Evolutionary conservation across 2,329 filamentous ascomycete species (phyloP).

Genomic region (Huntiella abstrusa): DNA sequence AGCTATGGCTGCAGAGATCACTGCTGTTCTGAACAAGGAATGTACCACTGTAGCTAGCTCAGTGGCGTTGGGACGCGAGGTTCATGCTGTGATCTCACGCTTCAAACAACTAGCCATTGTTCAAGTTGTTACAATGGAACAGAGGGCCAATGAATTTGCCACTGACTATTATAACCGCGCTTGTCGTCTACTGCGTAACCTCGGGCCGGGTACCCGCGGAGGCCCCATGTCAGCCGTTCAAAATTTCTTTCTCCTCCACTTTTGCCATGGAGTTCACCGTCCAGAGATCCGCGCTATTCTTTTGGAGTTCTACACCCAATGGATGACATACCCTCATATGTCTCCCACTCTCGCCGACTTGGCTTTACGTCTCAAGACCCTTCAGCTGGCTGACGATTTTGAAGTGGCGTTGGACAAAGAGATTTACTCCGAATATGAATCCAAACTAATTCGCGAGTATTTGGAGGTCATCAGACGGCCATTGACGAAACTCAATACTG

Average conservation of each 20-base stretch:
- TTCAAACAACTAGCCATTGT: conserved; percentile 11
- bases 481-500: conserved; percentile 4
- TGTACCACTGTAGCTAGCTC: neutral
- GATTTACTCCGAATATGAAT: conserved; percentile 20
- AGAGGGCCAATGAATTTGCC: conserved; percentile 8
- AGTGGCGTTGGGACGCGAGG: neutral
- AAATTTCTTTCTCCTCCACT: conserved; percentile 9
- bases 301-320: conserved; percentile 6
- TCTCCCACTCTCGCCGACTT: conserved; percentile 21
- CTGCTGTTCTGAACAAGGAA: conserved; percentile 1
- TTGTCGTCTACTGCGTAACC: conserved; percentile 16
- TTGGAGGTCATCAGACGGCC: conserved; percentile 8
- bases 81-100: conserved; percentile 4
- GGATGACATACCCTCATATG: neutral
- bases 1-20: conserved; percentile 2
- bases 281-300: conserved; percentile 27
- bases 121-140: conserved; percentile 9
- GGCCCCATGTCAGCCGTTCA: conserved; percentile 23
- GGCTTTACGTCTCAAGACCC: conserved; percentile 30
- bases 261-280: conserved; percentile 27
- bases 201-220: conserved; percentile 20
- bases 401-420: conserved; percentile 31
- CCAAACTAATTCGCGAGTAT: conserved; percentile 4
- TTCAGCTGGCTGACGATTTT: conserved; percentile 38
- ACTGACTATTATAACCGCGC: conserved; percentile 21